Base-by-base conservation (phyloP, 164 flowering plant species). In the Litsea cubeba region DNA sequence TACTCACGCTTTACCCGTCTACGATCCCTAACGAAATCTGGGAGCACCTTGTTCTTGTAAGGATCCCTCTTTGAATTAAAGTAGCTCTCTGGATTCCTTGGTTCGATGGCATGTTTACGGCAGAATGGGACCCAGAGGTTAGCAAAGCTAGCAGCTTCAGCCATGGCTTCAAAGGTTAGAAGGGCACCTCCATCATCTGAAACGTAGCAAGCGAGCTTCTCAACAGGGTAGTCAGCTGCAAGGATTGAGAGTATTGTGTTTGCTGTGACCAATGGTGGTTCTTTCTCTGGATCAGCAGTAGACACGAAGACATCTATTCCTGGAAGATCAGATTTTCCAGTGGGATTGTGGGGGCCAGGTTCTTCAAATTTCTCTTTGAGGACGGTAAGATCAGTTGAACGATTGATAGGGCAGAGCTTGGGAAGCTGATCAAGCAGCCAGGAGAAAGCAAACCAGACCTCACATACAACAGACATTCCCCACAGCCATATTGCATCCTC, bases 141-240 rank as follows among this genome's bases (percentile, higher is more conserved):
- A 6, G 95, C 94, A 66, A 92, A 92, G 78, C 95, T 90, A 0
- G 88, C 87, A 2, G 95, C 97, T 82, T 92, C 97, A 0, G 95
- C 97, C 97, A 91, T 91, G n/a, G 97, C 94, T 62, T 91, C 97
- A 46, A 91, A 91, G 0, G 88, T 87, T 3, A 91, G 84, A 1
- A 91, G 86, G 24, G 97, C 90, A 14, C 97, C 97, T 12, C 97
- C 97, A 65, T 92, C 97, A 63, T 92, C 97, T 2, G 97, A 92
- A 5, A 92, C 30, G 58, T 92, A 92, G 57, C 97, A 92, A 6
- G 93, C 81, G 5, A 92, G 51, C 78, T 92, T 92, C 72, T 92
- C 97, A 0, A 89, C 90, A 0, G 97, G 97, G 77, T 90, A 92
- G 28, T 92, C 95, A 20, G 77, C 85, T 1, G 97, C 87, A 12